Conservation (phyloP, 2,329 filamentous ascomycete genomes). For the Claviceps monticola region DNA sequence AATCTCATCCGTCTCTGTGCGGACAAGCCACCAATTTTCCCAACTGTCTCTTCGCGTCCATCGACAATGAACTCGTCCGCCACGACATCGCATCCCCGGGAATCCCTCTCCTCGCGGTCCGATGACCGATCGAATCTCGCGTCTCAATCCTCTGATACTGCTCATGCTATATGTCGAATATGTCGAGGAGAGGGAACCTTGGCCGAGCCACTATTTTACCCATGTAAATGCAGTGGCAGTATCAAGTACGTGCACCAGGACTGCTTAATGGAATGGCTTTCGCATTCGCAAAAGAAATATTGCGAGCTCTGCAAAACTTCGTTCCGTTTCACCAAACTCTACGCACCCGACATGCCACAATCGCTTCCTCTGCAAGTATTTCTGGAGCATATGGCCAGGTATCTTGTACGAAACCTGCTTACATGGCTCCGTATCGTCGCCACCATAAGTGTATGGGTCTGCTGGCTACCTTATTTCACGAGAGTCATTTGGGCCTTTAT, state of each 20-base stretch:
- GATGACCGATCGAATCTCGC: constrained; percentile 10
- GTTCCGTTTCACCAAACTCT: constrained; percentile 96
- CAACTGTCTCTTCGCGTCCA: constrained; percentile 1
- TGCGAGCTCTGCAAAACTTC: constrained; percentile 98
- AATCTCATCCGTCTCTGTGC: constrained; percentile 2
- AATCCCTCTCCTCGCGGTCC: constrained; percentile 9
- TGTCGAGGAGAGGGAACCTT: constrained; percentile 77
- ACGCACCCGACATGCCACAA: constrained; percentile 84
- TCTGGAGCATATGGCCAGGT: constrained; percentile 59
- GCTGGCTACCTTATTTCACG: constrained; percentile 80
- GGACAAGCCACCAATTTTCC: constrained; percentile 7
- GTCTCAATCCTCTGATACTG: constrained; percentile 17
- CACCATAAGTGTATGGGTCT: constrained; percentile 78
- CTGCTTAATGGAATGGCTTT: constrained; percentile 97
- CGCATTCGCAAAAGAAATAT: constrained; percentile 97
- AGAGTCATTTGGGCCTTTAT: constrained; percentile 83
- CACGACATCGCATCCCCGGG: not conserved
- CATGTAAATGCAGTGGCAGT: constrained; percentile 97
- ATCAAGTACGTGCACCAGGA: constrained; percentile 98
- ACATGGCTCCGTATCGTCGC: constrained; percentile 68
- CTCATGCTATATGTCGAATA: constrained; percentile 82
- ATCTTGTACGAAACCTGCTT: constrained; percentile 55
- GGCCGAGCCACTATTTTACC: constrained; percentile 84
- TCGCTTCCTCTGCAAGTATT: constrained; percentile 72
- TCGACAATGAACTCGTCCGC: constrained; percentile 3